These are phyloP conservation scores for Eucalyptus paniculata DNA, from an alignment of 345 rosid genomes.

Conservation along the genomic window DNA sequence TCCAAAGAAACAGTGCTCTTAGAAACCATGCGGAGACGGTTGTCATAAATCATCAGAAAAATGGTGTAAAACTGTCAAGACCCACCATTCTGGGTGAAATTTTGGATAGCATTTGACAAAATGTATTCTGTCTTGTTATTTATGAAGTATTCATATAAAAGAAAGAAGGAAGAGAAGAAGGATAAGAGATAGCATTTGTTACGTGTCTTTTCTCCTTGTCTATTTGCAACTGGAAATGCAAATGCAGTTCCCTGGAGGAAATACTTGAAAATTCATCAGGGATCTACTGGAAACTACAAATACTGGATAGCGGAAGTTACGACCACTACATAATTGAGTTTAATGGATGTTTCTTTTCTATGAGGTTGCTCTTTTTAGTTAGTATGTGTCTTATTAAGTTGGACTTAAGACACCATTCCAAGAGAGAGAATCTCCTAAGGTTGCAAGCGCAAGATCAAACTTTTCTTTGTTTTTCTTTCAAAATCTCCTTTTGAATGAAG, in stretches of 20 bases:
- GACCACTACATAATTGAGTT: neutral
- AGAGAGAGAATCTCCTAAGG: neutral
- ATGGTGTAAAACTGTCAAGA: neutral
- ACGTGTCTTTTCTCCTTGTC: neutral
- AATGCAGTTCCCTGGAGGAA: neutral
- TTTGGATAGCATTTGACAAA: neutral
- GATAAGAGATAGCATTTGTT: neutral
- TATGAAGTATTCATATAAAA: neutral
- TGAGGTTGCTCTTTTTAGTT: neutral
- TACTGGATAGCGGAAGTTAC: neutral
- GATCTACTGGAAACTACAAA: neutral
- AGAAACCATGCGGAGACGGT: neutral
- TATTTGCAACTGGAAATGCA: neutral
- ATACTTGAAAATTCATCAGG: neutral
- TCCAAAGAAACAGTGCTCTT: neutral
- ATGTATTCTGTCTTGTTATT: neutral
- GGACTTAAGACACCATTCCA: neutral
- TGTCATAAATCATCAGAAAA: neutral
- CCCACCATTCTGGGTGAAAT: conserved; percentile 4
- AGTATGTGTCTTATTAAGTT: neutral
- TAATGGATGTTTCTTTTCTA: neutral
- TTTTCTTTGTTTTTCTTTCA: neutral
- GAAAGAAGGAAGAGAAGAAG: neutral
- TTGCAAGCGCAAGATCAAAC: neutral
- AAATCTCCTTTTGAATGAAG: neutral